A percentile compares a stretch with the other conserved stretches of the same genome.
Evolutionary conservation across 768 basidiomycete genomes (phyloP).

Genomic region (Macrocybe gigantea): DNA sequence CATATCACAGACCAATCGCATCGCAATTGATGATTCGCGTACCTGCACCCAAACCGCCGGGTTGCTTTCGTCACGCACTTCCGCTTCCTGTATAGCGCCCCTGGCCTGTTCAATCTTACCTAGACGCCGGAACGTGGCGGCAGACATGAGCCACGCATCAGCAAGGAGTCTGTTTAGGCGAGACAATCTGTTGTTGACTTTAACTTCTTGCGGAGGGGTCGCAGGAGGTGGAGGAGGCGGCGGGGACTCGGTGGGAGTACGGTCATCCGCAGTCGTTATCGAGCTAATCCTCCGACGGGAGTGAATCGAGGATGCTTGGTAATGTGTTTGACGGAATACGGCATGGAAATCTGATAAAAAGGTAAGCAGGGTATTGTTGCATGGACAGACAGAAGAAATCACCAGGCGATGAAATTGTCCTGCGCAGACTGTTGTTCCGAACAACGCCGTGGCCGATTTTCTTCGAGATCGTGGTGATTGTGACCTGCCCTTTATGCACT

Average conservation of each 20-base stretch:
- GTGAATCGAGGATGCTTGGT: conserved; percentile 82
- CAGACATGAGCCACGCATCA: conserved; percentile 89
- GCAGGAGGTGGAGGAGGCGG: conserved; percentile 43
- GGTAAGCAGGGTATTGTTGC: neutral
- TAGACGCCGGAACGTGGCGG: conserved; percentile 86
- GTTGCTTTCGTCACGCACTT: conserved; percentile 80
- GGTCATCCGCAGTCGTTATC: conserved; percentile 30
- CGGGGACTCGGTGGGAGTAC: conserved; percentile 30
- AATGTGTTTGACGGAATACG: conserved; percentile 49
- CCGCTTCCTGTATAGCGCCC: conserved; percentile 93
- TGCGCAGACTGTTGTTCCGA: conserved; percentile 47
- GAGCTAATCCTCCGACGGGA: conserved; percentile 61
- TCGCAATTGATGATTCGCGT: neutral
- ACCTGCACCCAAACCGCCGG: conserved; percentile 95
- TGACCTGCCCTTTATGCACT: conserved; percentile 67
- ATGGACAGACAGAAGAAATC: conserved; percentile 10
- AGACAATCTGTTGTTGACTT: conserved; percentile 36
- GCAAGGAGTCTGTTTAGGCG: conserved; percentile 69
- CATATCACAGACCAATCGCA: neutral
- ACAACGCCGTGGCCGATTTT: conserved; percentile 71
- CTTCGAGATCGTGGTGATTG: conserved; percentile 71
- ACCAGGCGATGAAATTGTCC: conserved; percentile 71
- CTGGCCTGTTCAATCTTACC: conserved; percentile 88
- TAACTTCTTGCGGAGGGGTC: conserved; percentile 24
- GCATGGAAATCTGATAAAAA: conserved; percentile 59